Evolutionary conservation across 352 stramenopile genomes (phyloP), one percentile per base, ranked within the genome.

Genomic region (Globisporangium orthogonon): DNA sequence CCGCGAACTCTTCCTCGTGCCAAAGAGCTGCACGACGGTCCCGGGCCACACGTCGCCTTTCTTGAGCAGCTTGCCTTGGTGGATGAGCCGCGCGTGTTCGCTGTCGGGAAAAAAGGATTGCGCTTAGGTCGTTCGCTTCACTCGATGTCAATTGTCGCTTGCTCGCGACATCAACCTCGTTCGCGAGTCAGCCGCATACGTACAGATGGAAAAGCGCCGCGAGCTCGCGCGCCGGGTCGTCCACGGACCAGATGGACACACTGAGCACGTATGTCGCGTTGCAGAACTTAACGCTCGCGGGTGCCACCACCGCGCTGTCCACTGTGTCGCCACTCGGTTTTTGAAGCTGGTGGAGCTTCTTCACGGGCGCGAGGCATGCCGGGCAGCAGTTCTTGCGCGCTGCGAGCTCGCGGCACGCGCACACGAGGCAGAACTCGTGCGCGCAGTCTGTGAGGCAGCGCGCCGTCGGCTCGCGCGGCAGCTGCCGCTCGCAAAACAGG

Each of bases 41-140:
- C 84, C 81, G 14, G 84, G 84, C 84, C 84, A 94, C 15, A 91
- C 74, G 35, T 94, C 84, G 0, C 79, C 82, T 49, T 82, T 90
- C 70, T 91, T 89, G 39, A 94, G 67, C 40, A 94, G 48, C 70
- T 91, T 91, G 14, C 84, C 84, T 33, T 81, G 74, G 57, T 94
- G 74, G 39, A 94, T 87, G 17, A 94, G 61, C 33, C 79, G 71
- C 43, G 84, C 81, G 28, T 90, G 78, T 33, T 91, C 70, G 29
- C 83, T 93, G 31, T 29, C 54, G 23, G 18, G 29, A 14, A 23
- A 23, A 23, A 23, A 23, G 23, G 23, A 23, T 23, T 23, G 23
- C 23, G 23, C 23, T 23, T 23, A 23, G 23, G 23, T 23, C 23
- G 23, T 23, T 23, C 23, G 23, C 23, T 23, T 23, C 23, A 23